Base-by-base conservation (phyloP, 2,329 filamentous ascomycete genomes). In the Hymenoscyphus fructigenus region DNA sequence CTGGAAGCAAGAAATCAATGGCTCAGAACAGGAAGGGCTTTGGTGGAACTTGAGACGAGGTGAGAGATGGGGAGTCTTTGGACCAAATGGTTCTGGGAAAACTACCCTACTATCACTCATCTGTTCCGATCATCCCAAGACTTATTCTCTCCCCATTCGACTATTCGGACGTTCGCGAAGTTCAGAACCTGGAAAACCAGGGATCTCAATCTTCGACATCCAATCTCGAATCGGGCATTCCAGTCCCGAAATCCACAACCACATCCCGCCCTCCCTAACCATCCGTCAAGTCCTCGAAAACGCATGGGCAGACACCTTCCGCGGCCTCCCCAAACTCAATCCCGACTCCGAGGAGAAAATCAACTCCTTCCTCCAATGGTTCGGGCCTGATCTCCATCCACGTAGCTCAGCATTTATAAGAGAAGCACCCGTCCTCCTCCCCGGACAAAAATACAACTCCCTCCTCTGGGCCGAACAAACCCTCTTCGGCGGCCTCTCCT, bases 101-200 rank as follows among this genome's bases (percentile, higher is more conserved):
- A 99, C 95, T 0, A 99, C 95, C 0, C 84, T 99, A 47, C 85
- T 98, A 32, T 95, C 93, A 5, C 83, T 99, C 5, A 91, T 99
- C 65, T 96, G 92, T 66, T 98, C 94, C 0, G 95, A 99, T 74
- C 95, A 99, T 72, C 95, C 95, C 0, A 94, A 98, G 77, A 88
- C 93, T 0, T 99, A 98, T 76, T 92, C 91, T 0, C 85, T 93
- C 28, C 93, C 94, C 0, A 89, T 99, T 66, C 89, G 86, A 70
- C 83, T 97, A 15, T 98, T 99, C 75, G 92, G 93, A 0, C 87
- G 88, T 26, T 90, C 89, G 62, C 87, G 95, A 23, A 82, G 97
- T 0, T 93, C 94, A 0, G 86, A 90, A 63, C 84, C 85, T 0
- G 81, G 79, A 1, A 76, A 85, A 62, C 84, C 85, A 0, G 93